Evolutionary conservation across 805 yeast genomes (phyloP).

Genomic region (Cyberlindnera euphorbiae): DNA sequence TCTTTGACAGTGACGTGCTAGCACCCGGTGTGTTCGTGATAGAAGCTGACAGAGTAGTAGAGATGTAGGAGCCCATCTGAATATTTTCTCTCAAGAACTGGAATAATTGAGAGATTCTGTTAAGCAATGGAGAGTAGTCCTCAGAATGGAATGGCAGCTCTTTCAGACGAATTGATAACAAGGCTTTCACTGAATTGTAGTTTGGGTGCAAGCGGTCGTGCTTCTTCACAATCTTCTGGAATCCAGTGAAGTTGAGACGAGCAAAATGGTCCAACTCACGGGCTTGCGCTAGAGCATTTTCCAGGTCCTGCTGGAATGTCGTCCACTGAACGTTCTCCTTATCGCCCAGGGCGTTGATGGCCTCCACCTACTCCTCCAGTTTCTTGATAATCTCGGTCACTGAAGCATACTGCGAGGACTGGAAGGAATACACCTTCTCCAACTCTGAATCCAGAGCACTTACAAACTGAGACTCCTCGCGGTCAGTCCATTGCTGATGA

Average conservation of each 20-base stretch:
- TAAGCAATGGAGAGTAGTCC: constrained; percentile 87
- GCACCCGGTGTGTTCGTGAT: constrained; percentile 8
- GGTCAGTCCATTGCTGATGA: constrained; percentile 51
- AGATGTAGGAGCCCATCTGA: constrained; percentile 27
- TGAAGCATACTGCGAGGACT: constrained; percentile 59
- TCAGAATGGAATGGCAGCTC: constrained; percentile 90
- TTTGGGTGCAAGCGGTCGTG: constrained; percentile 88
- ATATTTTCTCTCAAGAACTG: constrained; percentile 75
- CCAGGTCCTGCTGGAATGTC: constrained; percentile 63
- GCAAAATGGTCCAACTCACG: constrained; percentile 87
- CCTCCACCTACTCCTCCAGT: constrained; percentile 57
- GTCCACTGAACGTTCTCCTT: constrained; percentile 49
- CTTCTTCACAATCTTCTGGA: constrained; percentile 89
- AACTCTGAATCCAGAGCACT: constrained; percentile 60
- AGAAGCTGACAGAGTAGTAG: constrained; percentile 22
- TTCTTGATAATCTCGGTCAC: constrained; percentile 59
- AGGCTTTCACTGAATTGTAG: constrained; percentile 80
- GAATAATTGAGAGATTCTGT: constrained; percentile 76
- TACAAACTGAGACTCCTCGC: constrained; percentile 69
- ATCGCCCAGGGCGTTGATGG: constrained; percentile 25
- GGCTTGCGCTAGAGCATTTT: constrained; percentile 66
- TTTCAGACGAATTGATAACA: constrained; percentile 81
- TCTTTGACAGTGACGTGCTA: constrained; percentile 14
- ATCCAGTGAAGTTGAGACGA: constrained; percentile 90
- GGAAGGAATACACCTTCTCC: constrained; percentile 75